phyloP scores from a whole-genome alignment of 2,329 filamentous ascomycete species.

The Aspergillus pseudonomiae region DNA sequence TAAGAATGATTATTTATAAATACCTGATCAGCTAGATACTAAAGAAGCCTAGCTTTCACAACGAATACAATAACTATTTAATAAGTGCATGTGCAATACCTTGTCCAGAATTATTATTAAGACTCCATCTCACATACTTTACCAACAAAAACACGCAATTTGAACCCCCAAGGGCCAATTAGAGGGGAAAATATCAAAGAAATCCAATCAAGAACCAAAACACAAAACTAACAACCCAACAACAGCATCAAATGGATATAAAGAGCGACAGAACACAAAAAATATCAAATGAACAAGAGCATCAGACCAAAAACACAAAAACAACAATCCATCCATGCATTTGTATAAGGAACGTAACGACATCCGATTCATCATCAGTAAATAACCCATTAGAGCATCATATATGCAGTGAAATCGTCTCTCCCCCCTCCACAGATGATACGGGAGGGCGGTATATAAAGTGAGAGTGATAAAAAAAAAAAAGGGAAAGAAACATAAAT shows the following conservation, averaged over 20 bases:
- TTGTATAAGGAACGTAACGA: slow-evolving; percentile 14
- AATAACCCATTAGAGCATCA: slow-evolving; percentile 6
- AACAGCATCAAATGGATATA: not conserved
- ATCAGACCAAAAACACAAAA: not conserved
- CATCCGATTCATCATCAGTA: slow-evolving; percentile 13
- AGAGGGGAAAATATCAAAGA: not conserved
- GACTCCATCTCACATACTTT: not conserved
- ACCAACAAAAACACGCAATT: not conserved
- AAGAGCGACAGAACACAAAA: not conserved
- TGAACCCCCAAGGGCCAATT: not conserved
- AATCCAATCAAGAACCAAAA: not conserved
- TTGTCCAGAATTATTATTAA: not conserved
- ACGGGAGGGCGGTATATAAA: not conserved
- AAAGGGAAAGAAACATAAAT: not conserved
- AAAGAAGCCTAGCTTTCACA: not conserved
- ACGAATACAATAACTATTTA: not conserved
- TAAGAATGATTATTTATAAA: slow-evolving; percentile 1
- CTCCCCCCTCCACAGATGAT: not conserved
- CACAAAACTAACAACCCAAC: not conserved
- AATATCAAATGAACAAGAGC: not conserved
- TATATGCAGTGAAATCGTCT: slow-evolving; percentile 1
- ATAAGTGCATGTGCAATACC: not conserved
- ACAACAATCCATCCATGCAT: slow-evolving; percentile 6
- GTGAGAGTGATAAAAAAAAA: not conserved
- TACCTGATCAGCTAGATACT: slow-evolving; percentile 1